Conservation (phyloP, 495 filamentous ascomycete genomes). For the Extremus antarcticus region DNA sequence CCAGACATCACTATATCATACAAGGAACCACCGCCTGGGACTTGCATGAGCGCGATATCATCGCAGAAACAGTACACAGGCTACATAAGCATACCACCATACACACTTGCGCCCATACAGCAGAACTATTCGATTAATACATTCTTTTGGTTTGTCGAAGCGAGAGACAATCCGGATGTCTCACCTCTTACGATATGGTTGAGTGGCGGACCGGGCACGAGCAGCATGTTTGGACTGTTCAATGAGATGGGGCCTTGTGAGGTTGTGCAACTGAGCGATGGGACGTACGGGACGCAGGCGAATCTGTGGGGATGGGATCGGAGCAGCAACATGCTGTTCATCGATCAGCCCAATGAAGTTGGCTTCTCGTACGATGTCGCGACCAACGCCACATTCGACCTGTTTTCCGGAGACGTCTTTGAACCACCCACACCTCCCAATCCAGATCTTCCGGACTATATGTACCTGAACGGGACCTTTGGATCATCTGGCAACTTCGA, state of each 20-base stretch:
- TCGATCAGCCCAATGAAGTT: constrained; percentile 34
- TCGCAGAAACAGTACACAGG: constrained; percentile 32
- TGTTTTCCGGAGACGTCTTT: constrained; percentile 21
- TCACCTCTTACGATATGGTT: constrained; percentile 47
- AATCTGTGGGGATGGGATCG: constrained; percentile 32
- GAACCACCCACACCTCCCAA: constrained; percentile 17
- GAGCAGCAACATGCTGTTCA: constrained; percentile 33
- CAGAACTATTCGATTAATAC: constrained; percentile 51
- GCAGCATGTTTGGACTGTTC: constrained; percentile 33
- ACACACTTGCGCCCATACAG: constrained; percentile 38
- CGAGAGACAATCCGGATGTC: constrained; percentile 29
- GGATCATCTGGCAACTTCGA: constrained; percentile 37
- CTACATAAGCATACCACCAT: constrained; percentile 40
- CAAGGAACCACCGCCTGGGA: constrained; percentile 43
- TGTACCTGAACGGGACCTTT: constrained; percentile 55
- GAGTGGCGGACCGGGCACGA: constrained; percentile 50
- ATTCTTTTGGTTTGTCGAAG: constrained; percentile 40
- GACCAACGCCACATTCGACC: constrained; percentile 30
- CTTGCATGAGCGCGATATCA: constrained; percentile 25
- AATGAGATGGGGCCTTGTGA: constrained; percentile 35
- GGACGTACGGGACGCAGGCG: constrained; percentile 28
- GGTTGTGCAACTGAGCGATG: constrained; percentile 28
- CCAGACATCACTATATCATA: constrained; percentile 49
- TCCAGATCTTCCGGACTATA: constrained; percentile 29
- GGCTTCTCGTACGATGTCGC: constrained; percentile 36